Percentiles rank a stretch among this genome's conserved stretches.
Conservation (phyloP, 169 alveolate genomes). For the Eimeria tenella region DNA sequence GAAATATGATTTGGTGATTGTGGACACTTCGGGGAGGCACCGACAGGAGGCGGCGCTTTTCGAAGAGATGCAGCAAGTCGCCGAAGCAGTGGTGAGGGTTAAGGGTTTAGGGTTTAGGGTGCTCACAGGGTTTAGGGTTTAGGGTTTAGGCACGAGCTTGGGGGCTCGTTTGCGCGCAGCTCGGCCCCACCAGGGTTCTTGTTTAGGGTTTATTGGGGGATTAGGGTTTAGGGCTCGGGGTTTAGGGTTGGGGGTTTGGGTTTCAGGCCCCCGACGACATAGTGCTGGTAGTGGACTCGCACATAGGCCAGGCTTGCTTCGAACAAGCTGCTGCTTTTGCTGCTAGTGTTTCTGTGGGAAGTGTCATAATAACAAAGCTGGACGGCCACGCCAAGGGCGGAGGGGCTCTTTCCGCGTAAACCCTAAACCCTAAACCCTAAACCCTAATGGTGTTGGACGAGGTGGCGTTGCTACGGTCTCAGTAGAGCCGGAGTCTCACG, state of each 20-base stretch:
- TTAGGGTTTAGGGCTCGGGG: neutral
- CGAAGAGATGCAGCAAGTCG: conserved; percentile 99
- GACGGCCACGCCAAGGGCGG: conserved; percentile 99
- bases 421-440: conserved; percentile 3
- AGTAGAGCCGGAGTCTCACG: neutral
- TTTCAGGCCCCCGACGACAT: conserved; percentile 95
- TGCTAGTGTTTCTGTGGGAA: conserved; percentile 95
- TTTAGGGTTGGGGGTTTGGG: neutral
- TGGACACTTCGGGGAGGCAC: conserved; percentile 99
- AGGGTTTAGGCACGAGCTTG: neutral
- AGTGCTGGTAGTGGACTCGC: conserved; percentile 98
- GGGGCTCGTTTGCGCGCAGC: too few species aligned
- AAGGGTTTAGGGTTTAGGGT: conserved; percentile 25
- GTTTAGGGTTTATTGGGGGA: neutral
- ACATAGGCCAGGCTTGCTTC: conserved; percentile 99
- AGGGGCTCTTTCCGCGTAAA: conserved; percentile 99
- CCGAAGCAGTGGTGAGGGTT: conserved; percentile 90
- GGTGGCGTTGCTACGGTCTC: too few species aligned
- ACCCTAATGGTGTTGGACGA: too few species aligned
- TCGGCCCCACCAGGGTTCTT: too few species aligned
- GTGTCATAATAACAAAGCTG: conserved; percentile 99
- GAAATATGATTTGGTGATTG: conserved; percentile 97
- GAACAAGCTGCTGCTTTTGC: conserved; percentile 99
- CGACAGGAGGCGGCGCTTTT: conserved; percentile 98
- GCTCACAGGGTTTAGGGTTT: neutral